These are phyloP conservation scores for Calocera viscosa DNA, from an alignment of 768 basidiomycete genomes.

Conservation along the genomic window DNA sequence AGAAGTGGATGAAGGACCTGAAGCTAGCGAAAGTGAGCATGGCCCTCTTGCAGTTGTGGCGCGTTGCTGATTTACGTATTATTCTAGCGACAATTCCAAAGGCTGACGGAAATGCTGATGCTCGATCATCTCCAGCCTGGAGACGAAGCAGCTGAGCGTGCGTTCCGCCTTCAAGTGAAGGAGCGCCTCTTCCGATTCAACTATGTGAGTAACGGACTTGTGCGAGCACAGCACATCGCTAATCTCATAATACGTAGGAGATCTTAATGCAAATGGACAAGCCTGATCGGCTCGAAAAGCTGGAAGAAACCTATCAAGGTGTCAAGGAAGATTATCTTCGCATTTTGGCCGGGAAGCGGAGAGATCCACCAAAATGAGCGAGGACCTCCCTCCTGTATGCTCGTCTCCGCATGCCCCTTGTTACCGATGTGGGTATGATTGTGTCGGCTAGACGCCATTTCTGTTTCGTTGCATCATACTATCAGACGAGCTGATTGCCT, in stretches of 20 bases:
- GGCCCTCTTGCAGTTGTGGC: neutral
- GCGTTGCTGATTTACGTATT: neutral
- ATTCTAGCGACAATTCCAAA: slow-evolving; percentile 77
- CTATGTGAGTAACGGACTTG: slow-evolving; percentile 45
- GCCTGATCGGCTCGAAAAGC: slow-evolving; percentile 71
- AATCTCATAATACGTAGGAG: slow-evolving; percentile 41
- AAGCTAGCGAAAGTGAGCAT: slow-evolving; percentile 75
- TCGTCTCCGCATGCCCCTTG: too few relatives aligned
- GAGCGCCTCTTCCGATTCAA: slow-evolving; percentile 92
- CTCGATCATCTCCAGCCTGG: slow-evolving; percentile 53
- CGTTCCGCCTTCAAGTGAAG: slow-evolving; percentile 84
- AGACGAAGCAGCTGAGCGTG: slow-evolving; percentile 43
- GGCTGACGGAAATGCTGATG: slow-evolving; percentile 84
- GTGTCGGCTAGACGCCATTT: too few relatives aligned
- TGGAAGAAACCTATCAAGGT: slow-evolving; percentile 84
- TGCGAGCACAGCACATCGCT: neutral
- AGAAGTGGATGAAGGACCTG: slow-evolving; percentile 64
- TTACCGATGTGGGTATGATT: too few relatives aligned
- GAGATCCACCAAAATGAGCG: neutral
- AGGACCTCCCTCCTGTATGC: neutral
- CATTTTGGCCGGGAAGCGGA: slow-evolving; percentile 37
- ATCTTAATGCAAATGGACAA: slow-evolving; percentile 77
- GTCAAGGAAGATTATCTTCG: slow-evolving; percentile 77
- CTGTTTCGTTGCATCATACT: too few relatives aligned
- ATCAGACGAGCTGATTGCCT: too few relatives aligned